These are phyloP conservation scores for Lactuca saligna DNA, from an alignment of 129 eudicot genomes.

Conservation along the genomic window DNA sequence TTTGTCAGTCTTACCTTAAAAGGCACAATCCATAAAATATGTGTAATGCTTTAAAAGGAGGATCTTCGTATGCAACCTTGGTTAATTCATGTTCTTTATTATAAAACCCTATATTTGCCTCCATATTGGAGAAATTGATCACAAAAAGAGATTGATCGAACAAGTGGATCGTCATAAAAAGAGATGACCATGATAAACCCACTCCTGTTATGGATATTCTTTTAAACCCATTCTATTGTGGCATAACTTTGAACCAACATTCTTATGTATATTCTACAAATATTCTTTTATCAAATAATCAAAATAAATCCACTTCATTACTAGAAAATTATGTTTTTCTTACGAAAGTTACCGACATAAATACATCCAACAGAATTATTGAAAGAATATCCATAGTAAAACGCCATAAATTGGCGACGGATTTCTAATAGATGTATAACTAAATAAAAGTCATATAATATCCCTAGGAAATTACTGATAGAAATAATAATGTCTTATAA, in stretches of 20 bases:
- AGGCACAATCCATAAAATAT: neutral
- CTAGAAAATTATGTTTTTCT: neutral
- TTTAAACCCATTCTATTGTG: neutral
- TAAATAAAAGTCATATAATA: too few species aligned
- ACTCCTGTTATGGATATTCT: neutral
- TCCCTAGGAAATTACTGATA: too few species aligned
- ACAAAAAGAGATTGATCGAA: neutral
- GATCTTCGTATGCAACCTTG: neutral
- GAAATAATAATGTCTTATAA: too few species aligned
- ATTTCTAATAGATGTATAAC: too few species aligned
- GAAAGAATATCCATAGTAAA: too few species aligned
- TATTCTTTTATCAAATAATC: neutral
- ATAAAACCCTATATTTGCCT: neutral
- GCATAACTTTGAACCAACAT: neutral
- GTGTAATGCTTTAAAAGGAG: neutral
- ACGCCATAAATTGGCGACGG: too few species aligned
- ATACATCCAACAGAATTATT: too few species aligned
- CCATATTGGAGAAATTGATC: neutral
- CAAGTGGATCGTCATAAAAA: neutral
- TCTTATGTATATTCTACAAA: neutral
- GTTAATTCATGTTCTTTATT: too few species aligned
- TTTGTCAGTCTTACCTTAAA: neutral
- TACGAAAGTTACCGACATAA: too few species aligned
- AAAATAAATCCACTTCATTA: neutral
- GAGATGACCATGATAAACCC: neutral